These are phyloP conservation scores for Lentithecium fluviatile DNA, from an alignment of 495 filamentous ascomycete species.

Conservation along the genomic window DNA sequence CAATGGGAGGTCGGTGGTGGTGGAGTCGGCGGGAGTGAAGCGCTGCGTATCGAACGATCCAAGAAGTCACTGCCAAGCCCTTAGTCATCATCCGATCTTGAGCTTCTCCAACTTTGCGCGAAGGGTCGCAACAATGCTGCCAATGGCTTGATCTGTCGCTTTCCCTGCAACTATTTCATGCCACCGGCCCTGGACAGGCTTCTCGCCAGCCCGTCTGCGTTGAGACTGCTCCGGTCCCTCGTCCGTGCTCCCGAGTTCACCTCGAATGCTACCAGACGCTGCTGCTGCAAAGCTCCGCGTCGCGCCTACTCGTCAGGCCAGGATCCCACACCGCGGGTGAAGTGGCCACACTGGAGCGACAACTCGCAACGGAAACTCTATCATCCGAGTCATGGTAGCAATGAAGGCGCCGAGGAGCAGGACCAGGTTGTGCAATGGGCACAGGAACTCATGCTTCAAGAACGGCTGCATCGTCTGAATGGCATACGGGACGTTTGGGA, in stretches of 20 bases:
- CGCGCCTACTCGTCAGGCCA: constrained; percentile 15
- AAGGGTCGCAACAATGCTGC: neutral
- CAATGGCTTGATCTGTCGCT: constrained; percentile 17
- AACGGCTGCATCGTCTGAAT: constrained; percentile 57
- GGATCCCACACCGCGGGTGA: neutral
- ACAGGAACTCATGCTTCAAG: constrained; percentile 60
- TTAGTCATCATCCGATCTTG: constrained; percentile 9
- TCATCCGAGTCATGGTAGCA: neutral
- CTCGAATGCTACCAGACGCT: constrained; percentile 6
- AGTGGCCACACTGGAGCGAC: neutral
- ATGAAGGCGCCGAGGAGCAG: constrained; percentile 5
- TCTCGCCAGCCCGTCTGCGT: constrained; percentile 37
- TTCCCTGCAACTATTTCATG: constrained; percentile 22
- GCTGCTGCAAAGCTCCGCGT: neutral
- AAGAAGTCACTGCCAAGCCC: constrained; percentile 3
- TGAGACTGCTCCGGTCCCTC: constrained; percentile 29
- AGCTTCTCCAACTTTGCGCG: neutral
- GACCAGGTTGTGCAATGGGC: constrained; percentile 63
- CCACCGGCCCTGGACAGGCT: constrained; percentile 37
- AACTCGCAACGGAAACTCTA: neutral
- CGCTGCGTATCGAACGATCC: constrained; percentile 27
- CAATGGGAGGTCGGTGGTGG: constrained; percentile 29
- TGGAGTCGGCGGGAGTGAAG: constrained; percentile 12
- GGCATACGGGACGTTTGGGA: constrained; percentile 67
- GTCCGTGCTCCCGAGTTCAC: constrained; percentile 14